Base-by-base conservation (phyloP, 768 basidiomycete genomes). In the Solioccasus polychromus region DNA sequence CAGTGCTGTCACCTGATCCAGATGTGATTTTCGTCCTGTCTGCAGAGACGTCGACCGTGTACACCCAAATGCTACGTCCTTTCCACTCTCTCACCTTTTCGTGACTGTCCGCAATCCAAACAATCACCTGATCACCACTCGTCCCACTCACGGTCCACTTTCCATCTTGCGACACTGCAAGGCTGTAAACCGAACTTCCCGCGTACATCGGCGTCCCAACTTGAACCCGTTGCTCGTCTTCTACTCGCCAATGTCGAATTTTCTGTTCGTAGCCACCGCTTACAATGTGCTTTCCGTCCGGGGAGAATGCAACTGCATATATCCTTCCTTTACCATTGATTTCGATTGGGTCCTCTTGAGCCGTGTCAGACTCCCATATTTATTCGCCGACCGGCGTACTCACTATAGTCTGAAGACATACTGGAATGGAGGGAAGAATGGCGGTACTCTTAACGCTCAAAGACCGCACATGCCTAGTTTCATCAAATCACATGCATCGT, bases 21-120 rank as follows among this genome's bases (percentile, higher is more conserved):
- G 40, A 40, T 12, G 35, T 48, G 8, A 57, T 35, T 6, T 23
- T 43, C 2, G 45, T 54, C 23, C 31, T 43, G n/a, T 57, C 51
- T 5, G 45, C 45, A 0, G 55, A 57, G 9, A 53, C 19, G 24
- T 58, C 55, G 8, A 53, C 9, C 3, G 38, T 14, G 3, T 5
- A 7, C 7, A 40, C 31, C 20, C 28, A 4, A 35, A 12, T 15
- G 37, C 6, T 4, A 35, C 55, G 52, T 9, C 23, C 39, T 12
- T 15, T 14, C 22, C 56, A 40, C 22, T 44, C 39, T 9, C 8
- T 26, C 35, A 19, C 15, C 10, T 41, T 44, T 15, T 32, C 14
- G 7, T 1, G n/a, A n/a, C 15, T 41, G 42, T 45, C 28, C 4
- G 26, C 20, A 14, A 47, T 18, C 51, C 51, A 53, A 1, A 57